Conservation (phyloP, 345 rosid genomes). For the Luvunga scandens region DNA sequence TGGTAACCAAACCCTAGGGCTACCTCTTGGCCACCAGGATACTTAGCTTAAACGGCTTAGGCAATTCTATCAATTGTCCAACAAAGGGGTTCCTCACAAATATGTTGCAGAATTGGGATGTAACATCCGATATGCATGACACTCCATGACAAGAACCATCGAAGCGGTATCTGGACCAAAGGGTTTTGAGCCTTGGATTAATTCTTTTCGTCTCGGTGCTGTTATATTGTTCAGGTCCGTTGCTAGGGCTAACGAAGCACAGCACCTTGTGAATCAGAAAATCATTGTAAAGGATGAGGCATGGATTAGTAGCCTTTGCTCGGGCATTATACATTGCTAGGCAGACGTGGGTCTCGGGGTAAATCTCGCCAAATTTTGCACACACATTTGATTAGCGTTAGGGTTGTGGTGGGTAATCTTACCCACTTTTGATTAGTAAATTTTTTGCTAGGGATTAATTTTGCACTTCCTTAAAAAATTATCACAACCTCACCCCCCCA, state of each 20-base stretch:
- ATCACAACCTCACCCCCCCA: no score
- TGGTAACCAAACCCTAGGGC: neutral
- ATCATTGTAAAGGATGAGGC: neutral
- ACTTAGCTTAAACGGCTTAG: neutral
- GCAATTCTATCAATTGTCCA: neutral
- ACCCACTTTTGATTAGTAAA: no score
- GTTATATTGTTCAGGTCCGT: neutral
- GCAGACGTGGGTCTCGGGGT: neutral
- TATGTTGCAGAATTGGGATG: neutral
- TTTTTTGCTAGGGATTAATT: neutral
- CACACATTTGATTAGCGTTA: neutral
- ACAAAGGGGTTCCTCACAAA: neutral
- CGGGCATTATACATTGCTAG: neutral
- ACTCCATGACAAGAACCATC: slow-evolving; percentile 1
- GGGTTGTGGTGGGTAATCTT: neutral
- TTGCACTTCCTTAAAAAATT: no score
- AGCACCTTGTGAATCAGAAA: neutral
- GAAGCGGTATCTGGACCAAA: neutral
- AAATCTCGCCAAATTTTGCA: slow-evolving; percentile 8
- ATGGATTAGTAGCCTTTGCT: neutral
- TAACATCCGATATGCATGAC: neutral
- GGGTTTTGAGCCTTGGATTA: neutral
- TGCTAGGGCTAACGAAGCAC: neutral
- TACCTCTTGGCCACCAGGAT: neutral
- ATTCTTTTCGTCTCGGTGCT: neutral